phyloP scores from a whole-genome alignment of 371 early-diverging fungal species.

The Mucor irregularis region DNA sequence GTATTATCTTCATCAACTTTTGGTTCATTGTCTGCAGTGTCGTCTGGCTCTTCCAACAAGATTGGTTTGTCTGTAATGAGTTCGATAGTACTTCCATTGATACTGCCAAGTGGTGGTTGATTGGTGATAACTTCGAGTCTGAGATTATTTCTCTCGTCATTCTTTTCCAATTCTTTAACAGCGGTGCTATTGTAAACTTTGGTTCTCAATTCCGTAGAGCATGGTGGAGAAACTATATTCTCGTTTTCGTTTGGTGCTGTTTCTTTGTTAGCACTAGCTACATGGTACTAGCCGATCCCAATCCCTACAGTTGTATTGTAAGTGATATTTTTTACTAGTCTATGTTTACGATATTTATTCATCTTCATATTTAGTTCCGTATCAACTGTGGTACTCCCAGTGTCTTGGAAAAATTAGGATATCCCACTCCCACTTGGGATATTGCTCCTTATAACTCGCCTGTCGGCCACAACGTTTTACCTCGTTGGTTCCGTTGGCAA shows the following conservation, averaged over 20 bases:
- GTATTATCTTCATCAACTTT: conserved; percentile 72
- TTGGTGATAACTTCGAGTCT: conserved; percentile 81
- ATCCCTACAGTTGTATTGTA: conserved; percentile 66
- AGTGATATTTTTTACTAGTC: too few relatives aligned
- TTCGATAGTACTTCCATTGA: conserved; percentile 72
- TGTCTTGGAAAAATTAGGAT: conserved; percentile 49
- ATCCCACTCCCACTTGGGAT: conserved; percentile 45
- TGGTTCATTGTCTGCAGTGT: conserved; percentile 48
- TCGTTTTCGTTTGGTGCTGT: conserved; percentile 55
- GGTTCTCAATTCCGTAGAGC: conserved; percentile 67
- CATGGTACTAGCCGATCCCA: conserved; percentile 67
- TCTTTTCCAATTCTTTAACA: conserved; percentile 70
- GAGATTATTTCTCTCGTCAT: conserved; percentile 60
- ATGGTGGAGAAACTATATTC: conserved; percentile 62
- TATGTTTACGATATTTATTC: too few relatives aligned
- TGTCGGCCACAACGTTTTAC: conserved; percentile 72
- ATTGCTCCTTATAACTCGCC: conserved; percentile 62
- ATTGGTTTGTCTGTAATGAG: conserved; percentile 75
- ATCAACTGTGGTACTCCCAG: conserved; percentile 72
- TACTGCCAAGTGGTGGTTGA: conserved; percentile 78
- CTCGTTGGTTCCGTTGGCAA: conserved; percentile 62
- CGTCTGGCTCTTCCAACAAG: conserved; percentile 59
- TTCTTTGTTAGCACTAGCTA: conserved; percentile 59
- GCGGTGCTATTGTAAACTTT: conserved; percentile 74
- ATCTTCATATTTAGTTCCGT: too few relatives aligned